phyloP scores from a whole-genome alignment of 352 stramenopile species.

The Lagenidium sp. region DNA sequence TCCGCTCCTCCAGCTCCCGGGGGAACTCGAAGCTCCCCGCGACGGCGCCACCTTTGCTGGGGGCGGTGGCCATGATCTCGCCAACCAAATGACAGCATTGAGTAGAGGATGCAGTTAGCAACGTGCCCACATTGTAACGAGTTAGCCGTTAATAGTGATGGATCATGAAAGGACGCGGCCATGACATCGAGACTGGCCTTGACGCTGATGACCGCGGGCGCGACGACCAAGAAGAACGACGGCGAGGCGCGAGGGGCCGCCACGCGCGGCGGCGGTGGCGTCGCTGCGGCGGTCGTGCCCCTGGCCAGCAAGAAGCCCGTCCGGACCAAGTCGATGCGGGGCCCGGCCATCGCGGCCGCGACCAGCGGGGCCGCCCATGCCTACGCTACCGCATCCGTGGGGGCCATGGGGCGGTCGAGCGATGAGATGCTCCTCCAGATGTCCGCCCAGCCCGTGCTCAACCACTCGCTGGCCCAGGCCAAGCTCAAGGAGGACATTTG shows the following conservation, averaged over 20 bases:
- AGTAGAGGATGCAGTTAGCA: slow-evolving; percentile 1
- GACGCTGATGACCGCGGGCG: slow-evolving; percentile 2
- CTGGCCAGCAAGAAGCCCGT: slow-evolving; percentile 41
- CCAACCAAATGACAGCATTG: too few relatives aligned
- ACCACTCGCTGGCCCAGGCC: slow-evolving; percentile 25
- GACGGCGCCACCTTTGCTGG: slow-evolving; percentile 3
- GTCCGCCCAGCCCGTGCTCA: slow-evolving; percentile 1
- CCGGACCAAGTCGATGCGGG: slow-evolving; percentile 50
- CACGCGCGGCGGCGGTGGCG: neutral
- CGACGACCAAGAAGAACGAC: slow-evolving; percentile 6
- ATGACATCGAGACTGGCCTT: neutral
- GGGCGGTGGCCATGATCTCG: neutral
- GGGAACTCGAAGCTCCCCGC: slow-evolving; percentile 52
- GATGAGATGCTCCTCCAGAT: slow-evolving; percentile 8
- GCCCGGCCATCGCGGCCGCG: neutral
- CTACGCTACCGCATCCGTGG: neutral
- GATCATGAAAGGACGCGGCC: slow-evolving; percentile 9
- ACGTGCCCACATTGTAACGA: too few relatives aligned
- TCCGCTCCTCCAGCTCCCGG: slow-evolving; percentile 31
- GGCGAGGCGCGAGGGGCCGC: slow-evolving; percentile 2
- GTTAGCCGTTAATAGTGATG: slow-evolving; percentile 1
- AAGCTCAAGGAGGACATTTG: slow-evolving; percentile 77
- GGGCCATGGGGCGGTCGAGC: slow-evolving; percentile 1
- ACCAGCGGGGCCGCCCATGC: neutral
- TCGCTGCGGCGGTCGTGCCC: slow-evolving; percentile 15